Evolutionary conservation across 805 yeast genomes (phyloP).

Genomic region (Candida suzukii): DNA sequence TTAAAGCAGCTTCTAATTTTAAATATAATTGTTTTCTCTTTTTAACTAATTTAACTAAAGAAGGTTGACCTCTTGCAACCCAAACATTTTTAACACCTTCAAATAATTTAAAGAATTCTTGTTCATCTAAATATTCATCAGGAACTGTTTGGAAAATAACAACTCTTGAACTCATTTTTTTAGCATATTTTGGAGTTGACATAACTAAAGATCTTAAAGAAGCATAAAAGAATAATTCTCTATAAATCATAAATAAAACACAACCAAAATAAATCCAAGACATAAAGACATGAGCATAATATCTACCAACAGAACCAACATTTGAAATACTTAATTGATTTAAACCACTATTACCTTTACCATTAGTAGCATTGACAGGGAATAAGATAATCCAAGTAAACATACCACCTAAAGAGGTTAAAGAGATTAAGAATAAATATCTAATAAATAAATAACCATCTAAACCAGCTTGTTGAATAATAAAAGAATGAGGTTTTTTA

Average conservation of each 20-base stretch:
- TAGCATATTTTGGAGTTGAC: constrained; percentile 76
- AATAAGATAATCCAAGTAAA: constrained; percentile 61
- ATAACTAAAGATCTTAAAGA: constrained; percentile 72
- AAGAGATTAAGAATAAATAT: constrained; percentile 53
- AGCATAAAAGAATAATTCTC: constrained; percentile 75
- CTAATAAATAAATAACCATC: constrained; percentile 91
- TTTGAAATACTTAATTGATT: constrained; percentile 76
- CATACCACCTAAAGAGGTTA: constrained; percentile 49
- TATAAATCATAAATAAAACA: constrained; percentile 64
- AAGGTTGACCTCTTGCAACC: constrained; percentile 59
- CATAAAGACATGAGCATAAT: constrained; percentile 80
- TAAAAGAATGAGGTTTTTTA: constrained; percentile 61
- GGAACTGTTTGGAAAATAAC: constrained; percentile 84
- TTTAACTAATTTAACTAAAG: constrained; percentile 47
- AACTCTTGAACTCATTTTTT: constrained; percentile 68
- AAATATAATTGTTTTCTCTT: constrained; percentile 54
- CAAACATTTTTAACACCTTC: constrained; percentile 79
- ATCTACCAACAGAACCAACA: constrained; percentile 50
- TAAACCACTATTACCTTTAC: constrained; percentile 57
- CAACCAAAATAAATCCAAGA: constrained; percentile 75
- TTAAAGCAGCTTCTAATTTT: constrained; percentile 63
- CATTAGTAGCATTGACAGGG: constrained; percentile 76
- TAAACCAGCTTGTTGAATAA: constrained; percentile 83
- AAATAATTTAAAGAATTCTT: constrained; percentile 66
- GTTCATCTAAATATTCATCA: constrained; percentile 60